A percentile compares a stretch with the other conserved stretches of the same genome.
Evolutionary conservation across 495 filamentous ascomycete genomes (phyloP).

Genomic region (Lasiosphaeria miniovina): DNA sequence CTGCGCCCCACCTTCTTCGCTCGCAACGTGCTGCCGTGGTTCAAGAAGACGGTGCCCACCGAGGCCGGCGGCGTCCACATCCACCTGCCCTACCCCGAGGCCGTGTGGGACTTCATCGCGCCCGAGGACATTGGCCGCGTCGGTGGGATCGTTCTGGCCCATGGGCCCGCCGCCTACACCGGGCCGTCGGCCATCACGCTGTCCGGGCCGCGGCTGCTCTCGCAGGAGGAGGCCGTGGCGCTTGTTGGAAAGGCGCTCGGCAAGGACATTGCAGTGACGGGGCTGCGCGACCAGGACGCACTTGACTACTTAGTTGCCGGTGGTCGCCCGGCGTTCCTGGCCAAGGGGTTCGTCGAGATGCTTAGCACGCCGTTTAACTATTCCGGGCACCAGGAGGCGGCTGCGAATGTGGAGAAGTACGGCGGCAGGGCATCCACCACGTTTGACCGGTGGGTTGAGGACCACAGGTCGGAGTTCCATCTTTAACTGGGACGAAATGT

Average conservation of each 20-base stretch:
- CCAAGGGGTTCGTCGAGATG: neutral
- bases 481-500: too few species aligned
- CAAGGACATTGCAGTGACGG: conserved; percentile 4
- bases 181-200: neutral
- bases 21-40: conserved; percentile 10
- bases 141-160: conserved; percentile 3
- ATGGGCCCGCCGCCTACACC: neutral
- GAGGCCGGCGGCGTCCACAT: conserved; percentile 1
- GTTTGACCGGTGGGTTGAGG: conserved; percentile 10
- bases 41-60: neutral
- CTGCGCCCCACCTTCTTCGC: conserved; percentile 18
- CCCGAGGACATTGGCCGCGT: conserved; percentile 19
- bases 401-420: conserved; percentile 12
- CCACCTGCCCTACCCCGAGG: conserved; percentile 3
- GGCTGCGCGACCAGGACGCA: conserved; percentile 5
- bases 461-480: conserved; percentile 9
- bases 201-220: conserved; percentile 11
- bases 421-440: neutral
- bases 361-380: neutral
- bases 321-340: neutral
- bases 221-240: conserved; percentile 9
- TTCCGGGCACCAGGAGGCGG: conserved; percentile 3
- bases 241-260: conserved; percentile 9
- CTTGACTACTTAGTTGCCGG: neutral
- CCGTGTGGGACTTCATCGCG: conserved; percentile 16